Base-by-base conservation (phyloP, 768 basidiomycete species). In the Lyophyllum semitale region DNA sequence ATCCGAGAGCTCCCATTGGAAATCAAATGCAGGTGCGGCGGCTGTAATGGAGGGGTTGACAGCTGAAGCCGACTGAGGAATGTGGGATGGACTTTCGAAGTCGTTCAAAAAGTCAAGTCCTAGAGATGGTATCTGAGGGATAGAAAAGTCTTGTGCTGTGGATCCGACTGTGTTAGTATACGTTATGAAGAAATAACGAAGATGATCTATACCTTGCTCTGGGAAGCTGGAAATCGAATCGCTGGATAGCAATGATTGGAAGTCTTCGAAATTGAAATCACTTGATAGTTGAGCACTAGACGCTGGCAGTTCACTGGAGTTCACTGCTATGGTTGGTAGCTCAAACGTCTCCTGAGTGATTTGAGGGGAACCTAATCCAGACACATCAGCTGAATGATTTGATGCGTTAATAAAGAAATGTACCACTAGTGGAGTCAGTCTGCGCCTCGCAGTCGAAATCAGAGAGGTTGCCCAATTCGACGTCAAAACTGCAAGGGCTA, bases 401-500 rank as follows among this genome's bases (percentile, higher is more conserved):
- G 27, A 45, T 17, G 11, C 2, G n/a, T 27, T 18, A n/a, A 29
- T 22, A 9, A 4, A 8, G 26, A 27, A 12, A 30, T 54, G 47
- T 18, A 55, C 58, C 26, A 26, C 27, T 17, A 15, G 35, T 7
- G 11, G 52, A 47, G 6, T 46, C 38, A 11, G 9, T 4, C 0
- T 51, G 22, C n/a, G 44, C 20, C 8, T 50, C 26, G n/a, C 27
- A 54, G 0, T 44, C 40, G 6, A 60, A 54, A n/a, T 60, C 55
- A 0, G 73, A 66, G 0, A 67, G 52, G 7, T 62, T 59, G 29
- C 72, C 72, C 47, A 76, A 22, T 7, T 73, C 64, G 0, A 79
- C 65, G 33, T 77, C 68, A 46, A 73, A 56, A 3, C 60, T n/a
- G 0, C 60, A 64, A 0, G 54, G 43, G n/a, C 74, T 69, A 2